These are phyloP conservation scores for Naganishia cerealis DNA, from an alignment of 1,284 basidiomycete species.

Conservation along the genomic window DNA sequence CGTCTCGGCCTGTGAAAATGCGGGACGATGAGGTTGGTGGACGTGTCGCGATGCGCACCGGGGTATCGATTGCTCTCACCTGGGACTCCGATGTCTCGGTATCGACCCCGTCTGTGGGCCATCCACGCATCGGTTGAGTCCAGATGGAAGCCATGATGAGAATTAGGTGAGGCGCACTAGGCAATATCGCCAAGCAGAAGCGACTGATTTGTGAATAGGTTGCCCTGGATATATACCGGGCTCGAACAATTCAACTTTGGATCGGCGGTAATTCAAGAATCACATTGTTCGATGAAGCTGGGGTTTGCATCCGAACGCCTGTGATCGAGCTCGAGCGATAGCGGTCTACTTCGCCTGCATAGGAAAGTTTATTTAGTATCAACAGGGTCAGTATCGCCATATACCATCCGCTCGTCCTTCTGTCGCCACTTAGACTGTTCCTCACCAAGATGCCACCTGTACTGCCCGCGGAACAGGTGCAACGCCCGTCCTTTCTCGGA, in stretches of 20 bases:
- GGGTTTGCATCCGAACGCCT: too few relatives aligned
- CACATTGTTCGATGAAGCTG: too few relatives aligned
- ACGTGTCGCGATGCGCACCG: background rate
- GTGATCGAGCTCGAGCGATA: too few relatives aligned
- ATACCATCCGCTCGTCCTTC: background rate
- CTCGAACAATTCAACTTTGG: too few relatives aligned
- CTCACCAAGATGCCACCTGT: background rate
- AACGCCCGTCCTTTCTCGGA: conserved; percentile 3
- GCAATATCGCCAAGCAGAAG: background rate
- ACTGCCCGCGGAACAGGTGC: background rate
- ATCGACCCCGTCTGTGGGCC: conserved; percentile 32
- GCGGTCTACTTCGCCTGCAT: too few relatives aligned
- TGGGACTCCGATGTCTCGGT: conserved; percentile 32
- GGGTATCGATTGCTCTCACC: conserved; percentile 16
- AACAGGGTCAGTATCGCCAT: background rate
- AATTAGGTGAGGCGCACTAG: background rate
- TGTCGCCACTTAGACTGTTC: background rate
- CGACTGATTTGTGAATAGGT: background rate
- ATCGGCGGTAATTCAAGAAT: too few relatives aligned
- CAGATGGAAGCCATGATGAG: conserved; percentile 36
- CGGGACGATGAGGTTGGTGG: background rate
- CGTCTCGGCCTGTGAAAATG: conserved; percentile 27
- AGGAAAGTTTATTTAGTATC: too few relatives aligned
- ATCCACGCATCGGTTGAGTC: conserved; percentile 34
- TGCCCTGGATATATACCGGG: background rate